phyloP scores from a whole-genome alignment of 2,329 filamentous ascomycete genomes.

The Calcarisporium arbuscula region DNA sequence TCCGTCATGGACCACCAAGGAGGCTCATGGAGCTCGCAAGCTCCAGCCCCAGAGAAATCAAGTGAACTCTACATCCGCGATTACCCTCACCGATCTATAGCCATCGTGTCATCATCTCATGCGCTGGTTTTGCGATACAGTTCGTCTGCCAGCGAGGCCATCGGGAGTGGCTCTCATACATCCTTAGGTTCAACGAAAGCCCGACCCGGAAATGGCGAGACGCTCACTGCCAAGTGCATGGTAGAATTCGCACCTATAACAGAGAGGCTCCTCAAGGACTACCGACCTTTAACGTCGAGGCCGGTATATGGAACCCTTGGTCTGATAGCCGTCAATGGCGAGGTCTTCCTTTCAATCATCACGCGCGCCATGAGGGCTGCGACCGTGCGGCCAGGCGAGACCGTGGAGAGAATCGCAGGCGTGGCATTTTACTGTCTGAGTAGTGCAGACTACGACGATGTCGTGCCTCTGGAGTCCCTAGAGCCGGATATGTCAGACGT shows the following conservation, averaged over 20 bases:
- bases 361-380: conserved; percentile 74
- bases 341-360: conserved; percentile 89
- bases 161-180: conserved; percentile 51
- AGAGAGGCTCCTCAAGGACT: conserved; percentile 64
- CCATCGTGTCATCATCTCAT: conserved; percentile 72
- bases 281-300: conserved; percentile 66
- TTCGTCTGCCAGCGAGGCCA: conserved; percentile 53
- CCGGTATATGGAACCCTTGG: conserved; percentile 82
- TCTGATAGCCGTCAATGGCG: conserved; percentile 72
- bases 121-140: conserved; percentile 81
- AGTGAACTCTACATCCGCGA: conserved; percentile 82
- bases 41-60: conserved; percentile 50
- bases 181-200: conserved; percentile 42
- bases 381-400: conserved; percentile 79
- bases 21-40: conserved; percentile 38
- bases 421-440: conserved; percentile 95
- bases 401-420: conserved; percentile 75
- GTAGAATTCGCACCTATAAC: conserved; percentile 72
- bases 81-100: conserved; percentile 79
- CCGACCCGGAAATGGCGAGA: conserved; percentile 34
- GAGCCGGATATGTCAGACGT: conserved; percentile 44
- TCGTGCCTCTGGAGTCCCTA: conserved; percentile 49
- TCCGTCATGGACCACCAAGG: conserved; percentile 41
- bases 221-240: conserved; percentile 62
- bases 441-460: conserved; percentile 76